Evolutionary conservation across 495 filamentous ascomycete genomes (phyloP).

Genomic region (Neurospora sp.): DNA sequence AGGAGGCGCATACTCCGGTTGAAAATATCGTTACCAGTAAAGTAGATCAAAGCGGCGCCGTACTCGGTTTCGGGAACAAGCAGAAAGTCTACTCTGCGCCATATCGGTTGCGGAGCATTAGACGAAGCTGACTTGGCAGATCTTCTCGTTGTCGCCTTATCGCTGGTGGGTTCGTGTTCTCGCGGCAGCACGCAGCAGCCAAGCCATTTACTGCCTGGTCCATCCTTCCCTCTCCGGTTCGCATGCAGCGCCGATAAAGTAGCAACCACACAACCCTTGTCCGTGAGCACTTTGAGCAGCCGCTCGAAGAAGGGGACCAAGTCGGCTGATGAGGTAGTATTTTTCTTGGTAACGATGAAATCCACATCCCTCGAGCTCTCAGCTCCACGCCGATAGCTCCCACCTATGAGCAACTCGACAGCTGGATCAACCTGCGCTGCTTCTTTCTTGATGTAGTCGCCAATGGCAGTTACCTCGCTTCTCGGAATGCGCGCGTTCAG

Average conservation of each 20-base stretch:
- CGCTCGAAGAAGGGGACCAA: constrained; percentile 54
- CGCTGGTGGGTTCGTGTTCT: constrained; percentile 3
- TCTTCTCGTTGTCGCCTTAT: constrained; percentile 2
- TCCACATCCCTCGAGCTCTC: constrained; percentile 73
- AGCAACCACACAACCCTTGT: constrained; percentile 47
- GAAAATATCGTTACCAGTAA: constrained; percentile 95
- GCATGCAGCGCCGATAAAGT: constrained; percentile 31
- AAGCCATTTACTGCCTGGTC: constrained; percentile 68
- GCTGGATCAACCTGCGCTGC: constrained; percentile 49
- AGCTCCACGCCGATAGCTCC: constrained; percentile 79
- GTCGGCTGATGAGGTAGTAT: constrained; percentile 46
- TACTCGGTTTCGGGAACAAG: constrained; percentile 73
- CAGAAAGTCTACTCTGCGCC: constrained; percentile 81
- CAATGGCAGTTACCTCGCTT: constrained; percentile 62
- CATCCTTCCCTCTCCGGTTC: constrained; percentile 14
- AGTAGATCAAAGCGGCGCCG: constrained; percentile 88
- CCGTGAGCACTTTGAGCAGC: constrained; percentile 53
- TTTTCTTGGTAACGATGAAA: constrained; percentile 67
- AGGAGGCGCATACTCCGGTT: constrained; percentile 80
- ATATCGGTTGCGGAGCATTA: constrained; percentile 28
- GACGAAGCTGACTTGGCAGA: background rate
- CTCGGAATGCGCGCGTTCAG: constrained; percentile 76
- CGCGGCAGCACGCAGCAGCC: constrained; percentile 64
- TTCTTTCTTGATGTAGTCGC: constrained; percentile 51
- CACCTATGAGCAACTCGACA: constrained; percentile 60